Conservation (phyloP, 108 stramenopile genomes). For the Cyclotella sp. region DNA sequence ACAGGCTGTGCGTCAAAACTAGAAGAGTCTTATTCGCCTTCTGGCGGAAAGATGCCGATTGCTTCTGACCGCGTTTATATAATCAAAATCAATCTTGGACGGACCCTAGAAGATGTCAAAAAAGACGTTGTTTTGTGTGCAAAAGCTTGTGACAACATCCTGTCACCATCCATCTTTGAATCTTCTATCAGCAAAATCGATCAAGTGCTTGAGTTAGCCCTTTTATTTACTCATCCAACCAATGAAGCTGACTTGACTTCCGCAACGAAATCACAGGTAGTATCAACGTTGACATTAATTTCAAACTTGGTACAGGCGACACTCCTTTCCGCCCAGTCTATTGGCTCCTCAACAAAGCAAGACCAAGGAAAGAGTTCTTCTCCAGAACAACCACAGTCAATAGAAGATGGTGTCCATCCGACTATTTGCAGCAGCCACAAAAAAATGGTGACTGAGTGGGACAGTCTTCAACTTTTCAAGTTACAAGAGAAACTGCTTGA, state of each 20-base stretch:
- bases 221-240: slow-evolving; percentile 14
- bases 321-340: slow-evolving; percentile 49
- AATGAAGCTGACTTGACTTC: slow-evolving; percentile 9
- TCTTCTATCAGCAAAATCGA: slow-evolving; percentile 19
- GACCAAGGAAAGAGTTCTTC: not conserved
- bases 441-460: slow-evolving; percentile 55
- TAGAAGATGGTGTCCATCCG: not conserved
- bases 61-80: slow-evolving; percentile 18
- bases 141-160: slow-evolving; percentile 22
- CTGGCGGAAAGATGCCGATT: slow-evolving; percentile 32
- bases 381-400: not conserved
- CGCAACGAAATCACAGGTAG: not conserved
- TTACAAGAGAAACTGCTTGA: slow-evolving; percentile 32
- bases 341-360: not conserved
- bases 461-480: slow-evolving; percentile 38
- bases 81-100: slow-evolving; percentile 18
- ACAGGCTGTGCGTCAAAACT: slow-evolving; percentile 38
- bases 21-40: slow-evolving; percentile 38
- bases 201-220: slow-evolving; percentile 18
- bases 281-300: slow-evolving; percentile 13
- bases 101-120: slow-evolving; percentile 20
- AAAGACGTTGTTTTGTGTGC: slow-evolving; percentile 36
- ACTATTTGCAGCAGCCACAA: slow-evolving; percentile 30
- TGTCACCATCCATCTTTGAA: slow-evolving; percentile 42
- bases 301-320: slow-evolving; percentile 40